Evolutionary conservation across 805 yeast species (phyloP), one percentile per base, ranked within the genome.

Genomic region (Yarrowia alimentaria): DNA sequence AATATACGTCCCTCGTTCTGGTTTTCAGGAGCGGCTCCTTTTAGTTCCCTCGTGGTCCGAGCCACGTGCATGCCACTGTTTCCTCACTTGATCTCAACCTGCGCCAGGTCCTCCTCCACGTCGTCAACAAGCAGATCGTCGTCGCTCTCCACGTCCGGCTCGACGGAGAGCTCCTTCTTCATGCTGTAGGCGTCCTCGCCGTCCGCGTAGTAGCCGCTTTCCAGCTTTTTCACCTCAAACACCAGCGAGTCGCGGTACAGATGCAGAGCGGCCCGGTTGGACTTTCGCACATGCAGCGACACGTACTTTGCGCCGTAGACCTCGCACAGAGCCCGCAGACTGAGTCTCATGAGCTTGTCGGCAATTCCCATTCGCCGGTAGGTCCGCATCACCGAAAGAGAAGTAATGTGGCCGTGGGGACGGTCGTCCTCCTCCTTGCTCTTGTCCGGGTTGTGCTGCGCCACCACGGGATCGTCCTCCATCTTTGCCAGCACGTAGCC

Each of bases 101-200:
- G n/a, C n/a, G n/a, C n/a, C n/a, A n/a, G n/a, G 31, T 47, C 33
- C 19, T 47, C 51, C n/a, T 58, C 52, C 10, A 56, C 14, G n/a
- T 31, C 53, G 9, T 55, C 59, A 9, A 55, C 59, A 18, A 57
- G 51, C 42, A 59, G 42, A 37, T 59, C 62, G 34, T 58, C 64
- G 20, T 59, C 61, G 32, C 57, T 61, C 26, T 57, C 57, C 6
- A 53, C 28, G 4, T 57, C 57, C 9, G 54, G 55, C 3, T 28
- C 54, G 8, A 22, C 25, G 11, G 30, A 20, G 57, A 88, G 72
- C 2, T 71, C 74, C 63, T 85, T 85, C 63, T 80, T 81, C 99
- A 93, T 93, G 31, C 93, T 84, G 66, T 90, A 91, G 12, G 99
- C 99, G 68, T 93, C 97, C 68, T 93, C 99, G 24, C 95, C 95